Evolutionary conservation across 257 asterid species (phyloP), one percentile per base, ranked within the genome.

Genomic region (Buddleja alternifolia): DNA sequence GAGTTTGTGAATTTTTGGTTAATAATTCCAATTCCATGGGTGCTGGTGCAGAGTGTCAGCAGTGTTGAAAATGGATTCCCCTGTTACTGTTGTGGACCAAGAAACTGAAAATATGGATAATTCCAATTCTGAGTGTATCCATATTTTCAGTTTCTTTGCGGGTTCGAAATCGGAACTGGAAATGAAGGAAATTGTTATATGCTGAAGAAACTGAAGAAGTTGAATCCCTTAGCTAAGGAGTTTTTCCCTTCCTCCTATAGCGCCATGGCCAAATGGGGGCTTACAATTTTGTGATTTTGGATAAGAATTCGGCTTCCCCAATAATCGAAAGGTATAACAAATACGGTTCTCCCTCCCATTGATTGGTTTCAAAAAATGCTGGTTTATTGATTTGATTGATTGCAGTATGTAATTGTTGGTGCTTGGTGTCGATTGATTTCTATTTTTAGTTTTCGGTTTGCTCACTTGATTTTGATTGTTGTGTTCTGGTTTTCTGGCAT

Each of bases 141-240:
- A 74, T 41, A 88, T 78, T 74, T 83, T 80, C 17, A 72, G 73
- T 20, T 71, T 81, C 16, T 60, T 67, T 77, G 74, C 71, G 24
- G 81, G 82, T 73, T 84, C 86, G 53, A 82, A 86, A 75, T 83
- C 94, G 3, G 96, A 89, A 16, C 20, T 78, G 63, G 78, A 87
- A 73, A 83, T 88, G 89, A 78, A 88, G 70, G 86, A 90, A 48
- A 58, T 90, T 65, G 90, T 77, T 60, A 90, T 54, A 82, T 90
- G 84, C 71, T 92, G 76, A 84, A 90, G 78, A 80, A 82, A 17
- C 81, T 89, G n/a, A n/a, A n/a, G 70, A 89, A 89, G 85, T 54
- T 92, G 81, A 92, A 92, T 86, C 98, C 98, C 46, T 66, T 78
- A 66, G 98, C 98, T 7, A 87, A 89, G 86, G 98, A 92, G 83